Conservation (phyloP, 2,329 filamentous ascomycete genomes). For the Diaporthe humulicola region DNA sequence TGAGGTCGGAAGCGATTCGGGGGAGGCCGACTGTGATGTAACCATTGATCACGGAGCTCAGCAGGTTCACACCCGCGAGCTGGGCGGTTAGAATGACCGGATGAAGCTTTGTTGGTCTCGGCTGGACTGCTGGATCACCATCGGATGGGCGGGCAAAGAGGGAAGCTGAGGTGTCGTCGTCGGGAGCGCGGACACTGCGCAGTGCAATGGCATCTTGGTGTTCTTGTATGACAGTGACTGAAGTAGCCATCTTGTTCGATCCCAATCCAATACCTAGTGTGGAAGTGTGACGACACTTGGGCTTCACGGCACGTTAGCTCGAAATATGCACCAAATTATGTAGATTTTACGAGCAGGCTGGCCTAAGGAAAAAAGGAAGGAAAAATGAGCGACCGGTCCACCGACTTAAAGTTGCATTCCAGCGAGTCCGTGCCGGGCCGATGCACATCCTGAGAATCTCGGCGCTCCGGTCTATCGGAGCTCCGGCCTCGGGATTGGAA, state of each 20-base stretch:
- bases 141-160: neutral
- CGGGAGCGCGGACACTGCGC: neutral
- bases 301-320: too few relatives aligned
- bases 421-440: neutral
- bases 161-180: neutral
- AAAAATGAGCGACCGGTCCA: too few relatives aligned
- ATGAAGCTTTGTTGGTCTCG: neutral
- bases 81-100: constrained; percentile 33
- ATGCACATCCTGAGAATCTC: neutral
- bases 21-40: constrained; percentile 57
- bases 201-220: neutral
- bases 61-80: constrained; percentile 46
- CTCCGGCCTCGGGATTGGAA: neutral
- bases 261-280: neutral
- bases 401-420: too few relatives aligned
- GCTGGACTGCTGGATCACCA: neutral
- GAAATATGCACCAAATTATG: too few relatives aligned
- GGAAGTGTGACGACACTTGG: neutral
- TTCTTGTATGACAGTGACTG: neutral
- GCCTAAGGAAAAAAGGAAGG: too few relatives aligned
- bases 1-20: constrained; percentile 54
- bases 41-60: constrained; percentile 47
- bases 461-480: neutral
- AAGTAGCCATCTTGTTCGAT: neutral
- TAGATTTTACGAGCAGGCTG: too few relatives aligned